Evolutionary conservation across 805 yeast species (phyloP).

Genomic region (Yarrowia osloensis): DNA sequence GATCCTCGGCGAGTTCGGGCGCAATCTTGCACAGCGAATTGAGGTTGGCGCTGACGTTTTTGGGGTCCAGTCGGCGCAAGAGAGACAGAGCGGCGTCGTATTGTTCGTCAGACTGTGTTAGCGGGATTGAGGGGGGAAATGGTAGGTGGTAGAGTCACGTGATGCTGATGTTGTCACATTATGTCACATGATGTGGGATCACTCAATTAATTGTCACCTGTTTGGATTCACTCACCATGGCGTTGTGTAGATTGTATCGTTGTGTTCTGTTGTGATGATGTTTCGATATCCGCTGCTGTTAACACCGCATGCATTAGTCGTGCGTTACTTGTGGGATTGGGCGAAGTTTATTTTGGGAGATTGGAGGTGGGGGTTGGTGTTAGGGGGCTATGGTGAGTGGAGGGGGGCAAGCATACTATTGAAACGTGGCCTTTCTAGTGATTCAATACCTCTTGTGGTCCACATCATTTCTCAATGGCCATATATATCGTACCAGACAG

Average conservation of each 20-base stretch:
- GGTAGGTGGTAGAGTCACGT: not conserved
- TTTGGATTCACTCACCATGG: slow-evolving; percentile 30
- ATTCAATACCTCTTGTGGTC: too few relatives aligned
- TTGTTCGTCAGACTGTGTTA: slow-evolving; percentile 47
- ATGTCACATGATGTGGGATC: not conserved
- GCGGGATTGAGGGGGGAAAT: not conserved
- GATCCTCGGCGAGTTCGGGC: slow-evolving; percentile 80
- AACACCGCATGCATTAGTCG: slow-evolving; percentile 24
- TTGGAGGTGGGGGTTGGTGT: too few relatives aligned
- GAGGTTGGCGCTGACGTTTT: slow-evolving; percentile 52
- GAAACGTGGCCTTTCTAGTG: too few relatives aligned
- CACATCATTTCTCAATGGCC: too few relatives aligned
- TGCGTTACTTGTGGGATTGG: not conserved
- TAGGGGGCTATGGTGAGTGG: not conserved
- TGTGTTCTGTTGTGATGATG: slow-evolving; percentile 1
- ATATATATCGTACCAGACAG: too few relatives aligned
- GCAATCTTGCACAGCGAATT: slow-evolving; percentile 52
- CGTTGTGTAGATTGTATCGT: not conserved
- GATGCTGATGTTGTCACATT: not conserved
- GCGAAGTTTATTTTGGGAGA: not conserved
- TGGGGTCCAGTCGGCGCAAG: slow-evolving; percentile 73
- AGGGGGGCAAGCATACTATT: too few relatives aligned
- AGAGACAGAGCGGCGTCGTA: slow-evolving; percentile 80
- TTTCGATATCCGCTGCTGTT: not conserved
- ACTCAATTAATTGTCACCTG: too few relatives aligned